A percentile compares a stretch with the other conserved stretches of the same genome.
Conservation (phyloP, 2,329 filamentous ascomycete species). For the Trichoderma sp. region DNA sequence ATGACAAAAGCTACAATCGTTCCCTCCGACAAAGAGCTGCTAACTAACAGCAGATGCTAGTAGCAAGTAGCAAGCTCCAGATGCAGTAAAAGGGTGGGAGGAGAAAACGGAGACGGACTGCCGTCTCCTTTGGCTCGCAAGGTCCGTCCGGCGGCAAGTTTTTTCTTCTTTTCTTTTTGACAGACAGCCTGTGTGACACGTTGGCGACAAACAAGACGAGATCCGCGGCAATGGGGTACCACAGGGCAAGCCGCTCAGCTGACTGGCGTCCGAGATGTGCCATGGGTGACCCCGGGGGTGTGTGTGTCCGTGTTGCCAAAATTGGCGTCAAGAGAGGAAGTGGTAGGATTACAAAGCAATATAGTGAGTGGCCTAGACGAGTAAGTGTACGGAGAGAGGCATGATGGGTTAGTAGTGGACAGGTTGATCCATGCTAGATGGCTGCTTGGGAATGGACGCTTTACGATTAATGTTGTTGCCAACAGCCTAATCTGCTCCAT, state of each 20-base stretch:
- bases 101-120: not conserved
- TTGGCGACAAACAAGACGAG: not conserved
- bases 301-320: slow-evolving; percentile 1
- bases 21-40: not conserved
- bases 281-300: not conserved
- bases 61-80: not conserved
- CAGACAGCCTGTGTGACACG: not conserved
- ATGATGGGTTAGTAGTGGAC: not conserved
- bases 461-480: not conserved
- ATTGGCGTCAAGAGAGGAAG: not conserved
- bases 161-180: not conserved
- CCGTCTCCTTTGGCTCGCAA: not conserved
- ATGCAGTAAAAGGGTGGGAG: not conserved
- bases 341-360: not conserved
- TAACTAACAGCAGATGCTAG: not conserved
- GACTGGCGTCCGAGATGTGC: slow-evolving; percentile 13
- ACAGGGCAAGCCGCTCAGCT: slow-evolving; percentile 19
- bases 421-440: not conserved
- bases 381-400: not conserved
- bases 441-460: not conserved
- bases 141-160: not conserved
- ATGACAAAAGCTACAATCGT: not conserved
- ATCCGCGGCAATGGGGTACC: slow-evolving; percentile 8
- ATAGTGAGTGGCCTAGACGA: not conserved
- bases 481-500: not conserved